phyloP scores from a whole-genome alignment of 129 eudicot species.

The Escallonia rubra region DNA sequence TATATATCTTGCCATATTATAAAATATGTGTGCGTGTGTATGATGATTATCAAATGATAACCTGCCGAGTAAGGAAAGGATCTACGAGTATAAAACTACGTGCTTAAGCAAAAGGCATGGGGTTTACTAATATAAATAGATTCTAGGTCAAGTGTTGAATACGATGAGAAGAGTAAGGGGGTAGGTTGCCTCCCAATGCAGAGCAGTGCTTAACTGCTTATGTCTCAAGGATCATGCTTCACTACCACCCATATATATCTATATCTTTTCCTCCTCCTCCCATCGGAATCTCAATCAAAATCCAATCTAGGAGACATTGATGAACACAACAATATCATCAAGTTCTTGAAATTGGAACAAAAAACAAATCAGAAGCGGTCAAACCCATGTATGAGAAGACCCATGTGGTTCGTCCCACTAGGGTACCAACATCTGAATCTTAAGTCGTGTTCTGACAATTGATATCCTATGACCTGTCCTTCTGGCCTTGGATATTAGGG shows the following conservation, averaged over 20 bases:
- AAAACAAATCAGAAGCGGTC: constrained; percentile 13
- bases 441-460: background rate
- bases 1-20: no score
- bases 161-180: background rate
- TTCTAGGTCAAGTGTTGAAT: background rate
- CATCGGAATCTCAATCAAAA: constrained; percentile 25
- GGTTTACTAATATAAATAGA: background rate
- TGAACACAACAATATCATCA: background rate
- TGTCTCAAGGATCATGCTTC: constrained; percentile 31
- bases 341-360: background rate
- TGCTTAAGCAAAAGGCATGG: background rate
- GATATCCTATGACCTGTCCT: background rate
- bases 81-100: no score
- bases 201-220: constrained; percentile 21
- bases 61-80: no score
- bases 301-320: constrained; percentile 24
- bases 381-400: constrained; percentile 13
- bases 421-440: constrained; percentile 14
- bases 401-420: constrained; percentile 25
- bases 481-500: constrained; percentile 10
- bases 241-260: constrained; percentile 22
- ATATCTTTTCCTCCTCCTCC: constrained; percentile 19
- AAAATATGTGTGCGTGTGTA: no score
- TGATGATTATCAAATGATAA: no score
- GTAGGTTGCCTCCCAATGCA: constrained; percentile 26